Base-by-base conservation (phyloP, 1,139 yeast species). In the Yamadazyma atlantica region DNA sequence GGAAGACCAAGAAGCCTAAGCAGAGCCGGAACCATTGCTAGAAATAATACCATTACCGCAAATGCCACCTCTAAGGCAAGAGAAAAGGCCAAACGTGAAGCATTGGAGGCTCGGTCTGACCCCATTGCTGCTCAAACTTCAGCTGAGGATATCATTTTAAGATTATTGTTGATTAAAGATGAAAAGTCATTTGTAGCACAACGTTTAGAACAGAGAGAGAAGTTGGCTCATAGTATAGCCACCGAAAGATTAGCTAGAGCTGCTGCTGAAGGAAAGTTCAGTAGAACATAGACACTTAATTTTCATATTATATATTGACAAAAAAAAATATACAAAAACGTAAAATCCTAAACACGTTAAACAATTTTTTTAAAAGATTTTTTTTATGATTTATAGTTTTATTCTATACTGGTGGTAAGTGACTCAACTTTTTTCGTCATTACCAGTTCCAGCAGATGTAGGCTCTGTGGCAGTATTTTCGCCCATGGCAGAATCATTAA, bases 1-100 rank as follows among this genome's bases (percentile, higher is more conserved):
- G 42, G 40, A 21, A 40, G 46, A 35, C 39, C 38, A n/a, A 43
- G 56, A 40, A 45, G 54, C 24, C 39, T 73, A 50, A 52, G 69
- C 33, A 62, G 80, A 34, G 71, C 78, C 1, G 81, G 79, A 11
- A 71, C 85, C 19, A 56, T 85, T 36, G 80, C 80, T 21, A 64
- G 95, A 37, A 73, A 73, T 35, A 77, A 80, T 44, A 85, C 95
- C 0, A 82, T 85, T 22, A 62, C 74, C 65, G 92, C 90, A 0
- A 85, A 83, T 54, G 84, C 90, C 3, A 82, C 90, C 19, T 73
- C 79, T 3, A 71, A 67, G 33, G 75, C 80, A 2, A 69, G 90
- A 48, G 75, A 72, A 15, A 64, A 68, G 42, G 82, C 82, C 10
- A 69, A 66, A 29, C 59, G 68, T 37, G 80, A 78, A 28, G 69